Percentiles rank a stretch among this genome's conserved stretches.
Conservation (phyloP, 495 filamentous ascomycete genomes). For the Trichocladium uniseriatum region DNA sequence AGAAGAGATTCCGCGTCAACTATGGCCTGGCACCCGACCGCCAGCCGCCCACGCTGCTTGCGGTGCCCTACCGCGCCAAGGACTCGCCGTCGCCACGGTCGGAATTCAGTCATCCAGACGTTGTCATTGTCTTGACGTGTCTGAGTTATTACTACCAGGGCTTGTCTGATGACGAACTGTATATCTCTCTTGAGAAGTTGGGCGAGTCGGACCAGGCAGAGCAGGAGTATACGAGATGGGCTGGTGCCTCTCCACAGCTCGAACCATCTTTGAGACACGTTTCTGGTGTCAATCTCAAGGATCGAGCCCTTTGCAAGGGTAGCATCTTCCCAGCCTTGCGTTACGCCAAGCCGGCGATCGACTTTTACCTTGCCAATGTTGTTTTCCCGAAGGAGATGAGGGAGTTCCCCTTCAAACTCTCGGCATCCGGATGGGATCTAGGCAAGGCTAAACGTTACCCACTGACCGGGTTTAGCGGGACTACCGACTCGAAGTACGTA, state of each 20-base stretch:
- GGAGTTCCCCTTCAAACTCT: conserved; percentile 55
- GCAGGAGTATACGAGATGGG: conserved; percentile 47
- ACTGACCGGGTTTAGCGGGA: conserved; percentile 64
- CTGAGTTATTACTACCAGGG: conserved; percentile 63
- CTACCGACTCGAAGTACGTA: conserved; percentile 52
- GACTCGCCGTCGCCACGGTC: conserved; percentile 52
- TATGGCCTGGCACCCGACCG: conserved; percentile 49
- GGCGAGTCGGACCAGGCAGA: conserved; percentile 46
- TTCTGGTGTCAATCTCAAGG: conserved; percentile 51
- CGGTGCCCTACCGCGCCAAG: conserved; percentile 66
- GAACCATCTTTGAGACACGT: conserved; percentile 36
- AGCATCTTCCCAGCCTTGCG: conserved; percentile 46
- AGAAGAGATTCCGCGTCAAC: conserved; percentile 59
- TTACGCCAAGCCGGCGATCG: conserved; percentile 42
- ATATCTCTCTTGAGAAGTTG: conserved; percentile 40
- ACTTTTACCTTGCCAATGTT: conserved; percentile 53
- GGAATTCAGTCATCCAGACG: conserved; percentile 69
- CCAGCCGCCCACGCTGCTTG: conserved; percentile 40
- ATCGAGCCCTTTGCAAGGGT: conserved; percentile 31
- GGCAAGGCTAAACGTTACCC: conserved; percentile 37
- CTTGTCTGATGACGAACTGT: conserved; percentile 45
- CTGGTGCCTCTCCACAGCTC: conserved; percentile 28
- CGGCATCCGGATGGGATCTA: conserved; percentile 64
- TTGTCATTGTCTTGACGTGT: conserved; percentile 56
- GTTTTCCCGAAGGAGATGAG: conserved; percentile 61